Conservation (phyloP, 208 protist species). For the Leishmania aethiopica region DNA sequence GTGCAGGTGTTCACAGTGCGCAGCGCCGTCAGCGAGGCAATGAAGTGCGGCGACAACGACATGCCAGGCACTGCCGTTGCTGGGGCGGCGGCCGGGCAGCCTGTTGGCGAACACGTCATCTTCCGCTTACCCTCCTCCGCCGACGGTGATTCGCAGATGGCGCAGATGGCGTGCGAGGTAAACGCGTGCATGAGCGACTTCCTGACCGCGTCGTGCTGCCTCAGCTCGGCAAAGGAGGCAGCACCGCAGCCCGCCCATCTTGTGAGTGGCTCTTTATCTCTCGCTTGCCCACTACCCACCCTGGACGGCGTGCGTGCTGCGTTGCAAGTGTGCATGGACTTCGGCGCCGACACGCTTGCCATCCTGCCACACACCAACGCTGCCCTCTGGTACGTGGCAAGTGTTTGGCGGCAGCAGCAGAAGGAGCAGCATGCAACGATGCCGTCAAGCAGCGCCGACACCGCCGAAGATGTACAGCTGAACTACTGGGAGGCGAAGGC, state of each 20-base stretch:
- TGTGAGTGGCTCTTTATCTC: not conserved
- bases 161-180: conserved; percentile 1
- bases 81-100: not conserved
- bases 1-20: conserved; percentile 21
- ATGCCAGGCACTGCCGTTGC: not conserved
- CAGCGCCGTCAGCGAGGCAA: not conserved
- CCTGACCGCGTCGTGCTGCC: conserved; percentile 17
- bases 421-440: not conserved
- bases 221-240: not conserved
- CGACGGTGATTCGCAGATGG: not conserved
- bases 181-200: conserved; percentile 15
- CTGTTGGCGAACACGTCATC: conserved; percentile 17
- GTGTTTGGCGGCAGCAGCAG: not conserved
- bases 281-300: conserved; percentile 3
- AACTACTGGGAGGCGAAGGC: conserved; percentile 11
- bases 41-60: not conserved
- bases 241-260: not conserved
- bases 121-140: conserved; percentile 20
- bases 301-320: conserved; percentile 11
- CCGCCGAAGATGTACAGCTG: conserved; percentile 1
- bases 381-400: conserved; percentile 15
- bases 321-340: conserved; percentile 26
- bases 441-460: not conserved
- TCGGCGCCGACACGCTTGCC: conserved; percentile 25
- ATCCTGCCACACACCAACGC: conserved; percentile 22